Conservation (phyloP, 2,329 filamentous ascomycete species). For the Cercospora brassicicola region DNA sequence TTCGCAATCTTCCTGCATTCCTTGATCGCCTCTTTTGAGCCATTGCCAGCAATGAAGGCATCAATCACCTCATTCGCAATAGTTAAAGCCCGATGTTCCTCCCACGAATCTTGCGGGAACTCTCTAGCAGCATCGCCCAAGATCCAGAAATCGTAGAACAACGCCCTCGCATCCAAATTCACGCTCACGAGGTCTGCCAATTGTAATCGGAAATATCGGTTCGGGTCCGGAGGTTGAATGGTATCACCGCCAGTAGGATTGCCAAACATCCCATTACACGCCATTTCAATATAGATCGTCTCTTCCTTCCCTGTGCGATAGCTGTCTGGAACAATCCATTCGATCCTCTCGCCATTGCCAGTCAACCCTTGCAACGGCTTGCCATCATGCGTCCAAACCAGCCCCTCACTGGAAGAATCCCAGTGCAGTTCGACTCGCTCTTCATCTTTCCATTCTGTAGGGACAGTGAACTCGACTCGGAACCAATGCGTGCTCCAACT, state of each 20-base stretch:
- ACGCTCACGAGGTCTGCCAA: slow-evolving; percentile 86
- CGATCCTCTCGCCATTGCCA: slow-evolving; percentile 80
- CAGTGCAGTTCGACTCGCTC: slow-evolving; percentile 91
- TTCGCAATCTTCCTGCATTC: slow-evolving; percentile 79
- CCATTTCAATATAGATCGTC: slow-evolving; percentile 94
- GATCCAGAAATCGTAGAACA: slow-evolving; percentile 94
- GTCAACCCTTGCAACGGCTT: slow-evolving; percentile 87
- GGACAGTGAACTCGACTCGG: slow-evolving; percentile 76
- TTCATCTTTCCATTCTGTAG: slow-evolving; percentile 69
- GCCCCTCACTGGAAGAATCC: slow-evolving; percentile 92
- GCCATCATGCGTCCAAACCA: slow-evolving; percentile 91
- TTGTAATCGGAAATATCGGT: slow-evolving; percentile 73
- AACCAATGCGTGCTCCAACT: slow-evolving; percentile 99
- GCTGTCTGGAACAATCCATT: slow-evolving; percentile 83
- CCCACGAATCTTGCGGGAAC: slow-evolving; percentile 83
- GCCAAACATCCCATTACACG: slow-evolving; percentile 98
- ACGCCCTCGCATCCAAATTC: slow-evolving; percentile 77
- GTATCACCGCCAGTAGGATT: slow-evolving; percentile 80
- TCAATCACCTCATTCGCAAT: slow-evolving; percentile 88
- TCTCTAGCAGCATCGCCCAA: slow-evolving; percentile 88
- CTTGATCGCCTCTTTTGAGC: slow-evolving; percentile 70
- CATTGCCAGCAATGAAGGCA: slow-evolving; percentile 76
- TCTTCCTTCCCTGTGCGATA: slow-evolving; percentile 86
- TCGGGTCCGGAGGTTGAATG: slow-evolving; percentile 85
- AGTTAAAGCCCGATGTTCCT: slow-evolving; percentile 81